A percentile compares a stretch with the other conserved stretches of the same genome.
Evolutionary conservation across 1,284 basidiomycete genomes (phyloP).

Genomic region (Ceratobasidium sp.): DNA sequence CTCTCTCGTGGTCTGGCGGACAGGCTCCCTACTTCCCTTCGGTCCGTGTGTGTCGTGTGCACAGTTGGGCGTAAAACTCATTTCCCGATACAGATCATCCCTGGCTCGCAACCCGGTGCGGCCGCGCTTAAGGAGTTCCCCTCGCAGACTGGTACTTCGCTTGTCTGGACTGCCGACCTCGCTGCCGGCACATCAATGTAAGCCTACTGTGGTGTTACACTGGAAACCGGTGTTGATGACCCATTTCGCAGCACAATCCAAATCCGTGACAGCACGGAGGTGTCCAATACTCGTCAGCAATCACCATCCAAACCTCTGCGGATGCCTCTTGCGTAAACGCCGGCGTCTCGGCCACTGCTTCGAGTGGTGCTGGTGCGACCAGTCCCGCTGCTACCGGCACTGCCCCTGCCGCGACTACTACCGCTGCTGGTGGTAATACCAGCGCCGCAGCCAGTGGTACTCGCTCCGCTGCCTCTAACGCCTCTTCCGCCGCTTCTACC

Average conservation of each 20-base stretch:
- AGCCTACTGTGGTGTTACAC: not conserved
- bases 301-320: conserved; percentile 37
- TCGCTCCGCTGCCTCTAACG: not conserved
- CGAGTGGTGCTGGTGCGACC: not conserved
- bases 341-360: conserved; percentile 1
- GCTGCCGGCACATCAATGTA: conserved; percentile 27
- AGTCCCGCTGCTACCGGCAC: not conserved
- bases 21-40: conserved; percentile 37
- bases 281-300: conserved; percentile 39
- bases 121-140: conserved; percentile 37
- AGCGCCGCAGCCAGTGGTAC: too few species aligned
- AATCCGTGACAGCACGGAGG: conserved; percentile 38
- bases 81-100: conserved; percentile 24
- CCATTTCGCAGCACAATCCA: conserved; percentile 37
- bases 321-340: conserved; percentile 26
- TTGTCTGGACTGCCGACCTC: conserved; percentile 28
- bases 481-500: conserved; percentile 6
- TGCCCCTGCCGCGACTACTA: conserved; percentile 2
- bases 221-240: not conserved
- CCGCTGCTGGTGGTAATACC: conserved; percentile 21
- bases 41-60: conserved; percentile 1
- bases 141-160: conserved; percentile 17
- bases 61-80: not conserved
- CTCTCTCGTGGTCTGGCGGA: conserved; percentile 40
- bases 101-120: conserved; percentile 32